phyloP scores from a whole-genome alignment of 441 rosid species.

The Erodium texanum region DNA sequence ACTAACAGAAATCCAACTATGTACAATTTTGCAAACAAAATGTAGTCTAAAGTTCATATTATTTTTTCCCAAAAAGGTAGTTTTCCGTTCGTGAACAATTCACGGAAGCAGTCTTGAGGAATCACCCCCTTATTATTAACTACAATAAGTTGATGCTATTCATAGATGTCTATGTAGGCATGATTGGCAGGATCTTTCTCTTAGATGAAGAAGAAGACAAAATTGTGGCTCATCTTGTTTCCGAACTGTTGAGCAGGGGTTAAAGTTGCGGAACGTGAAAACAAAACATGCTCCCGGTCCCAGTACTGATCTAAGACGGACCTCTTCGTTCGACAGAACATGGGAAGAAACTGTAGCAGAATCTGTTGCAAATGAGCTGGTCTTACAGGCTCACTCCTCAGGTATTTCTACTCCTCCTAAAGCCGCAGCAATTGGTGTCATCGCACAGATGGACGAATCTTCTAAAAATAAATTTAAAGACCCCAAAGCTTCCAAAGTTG shows the following conservation, averaged over 20 bases:
- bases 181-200: slow-evolving; percentile 6
- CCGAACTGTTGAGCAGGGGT: slow-evolving; percentile 28
- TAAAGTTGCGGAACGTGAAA: slow-evolving; percentile 36
- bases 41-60: too few species aligned
- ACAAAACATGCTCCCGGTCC: slow-evolving; percentile 34
- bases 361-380: slow-evolving; percentile 83
- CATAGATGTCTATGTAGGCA: background rate
- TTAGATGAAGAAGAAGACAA: background rate
- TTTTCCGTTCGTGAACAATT: too few species aligned
- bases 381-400: slow-evolving; percentile 56
- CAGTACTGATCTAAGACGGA: slow-evolving; percentile 64
- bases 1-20: too few species aligned
- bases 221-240: background rate
- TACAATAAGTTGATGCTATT: background rate
- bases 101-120: too few species aligned
- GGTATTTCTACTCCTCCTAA: slow-evolving; percentile 37
- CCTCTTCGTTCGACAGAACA: slow-evolving; percentile 87
- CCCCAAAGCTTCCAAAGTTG: slow-evolving; percentile 48
- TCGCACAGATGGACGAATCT: slow-evolving; percentile 68
- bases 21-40: too few species aligned
- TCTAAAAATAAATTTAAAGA: slow-evolving; percentile 63
- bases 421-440: slow-evolving; percentile 32
- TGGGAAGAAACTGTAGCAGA: slow-evolving; percentile 98
- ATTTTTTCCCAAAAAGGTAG: too few species aligned
- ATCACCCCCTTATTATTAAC: too few species aligned